Evolutionary conservation across 2,329 filamentous ascomycete genomes (phyloP).

Genomic region (Ophiostoma novo-ulmi): DNA sequence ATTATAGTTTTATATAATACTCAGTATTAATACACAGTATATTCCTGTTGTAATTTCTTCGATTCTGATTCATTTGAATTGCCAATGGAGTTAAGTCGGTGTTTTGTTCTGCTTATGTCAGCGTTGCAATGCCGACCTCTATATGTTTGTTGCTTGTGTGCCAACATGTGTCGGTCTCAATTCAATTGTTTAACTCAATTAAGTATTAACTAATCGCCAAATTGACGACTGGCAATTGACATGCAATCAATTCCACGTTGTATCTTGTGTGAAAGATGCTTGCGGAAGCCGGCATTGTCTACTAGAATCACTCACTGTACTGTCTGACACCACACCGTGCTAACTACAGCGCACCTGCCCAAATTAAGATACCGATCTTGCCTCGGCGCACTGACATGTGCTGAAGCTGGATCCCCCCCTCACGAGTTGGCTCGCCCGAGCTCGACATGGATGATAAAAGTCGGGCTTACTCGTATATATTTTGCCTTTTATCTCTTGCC

Average conservation of each 20-base stretch:
- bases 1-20: no score
- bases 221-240: not conserved
- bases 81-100: not conserved
- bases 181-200: no score
- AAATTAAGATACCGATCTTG: not conserved
- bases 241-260: not conserved
- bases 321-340: not conserved
- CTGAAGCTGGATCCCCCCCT: not conserved
- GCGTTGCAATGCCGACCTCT: not conserved
- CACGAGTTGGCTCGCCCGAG: not conserved
- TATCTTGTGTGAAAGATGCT: not conserved
- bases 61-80: not conserved
- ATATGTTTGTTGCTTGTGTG: not conserved
- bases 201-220: not conserved
- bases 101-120: not conserved
- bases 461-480: not conserved
- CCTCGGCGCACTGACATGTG: conserved; percentile 10
- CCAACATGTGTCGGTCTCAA: no score
- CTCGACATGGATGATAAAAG: not conserved
- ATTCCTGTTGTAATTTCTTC: not conserved
- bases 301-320: no score
- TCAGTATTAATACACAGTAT: no score
- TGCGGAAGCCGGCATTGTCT: not conserved
- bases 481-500: not conserved
- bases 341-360: not conserved